Conservation (phyloP, 2,329 filamentous ascomycete species). For the Cercospora citrullina region DNA sequence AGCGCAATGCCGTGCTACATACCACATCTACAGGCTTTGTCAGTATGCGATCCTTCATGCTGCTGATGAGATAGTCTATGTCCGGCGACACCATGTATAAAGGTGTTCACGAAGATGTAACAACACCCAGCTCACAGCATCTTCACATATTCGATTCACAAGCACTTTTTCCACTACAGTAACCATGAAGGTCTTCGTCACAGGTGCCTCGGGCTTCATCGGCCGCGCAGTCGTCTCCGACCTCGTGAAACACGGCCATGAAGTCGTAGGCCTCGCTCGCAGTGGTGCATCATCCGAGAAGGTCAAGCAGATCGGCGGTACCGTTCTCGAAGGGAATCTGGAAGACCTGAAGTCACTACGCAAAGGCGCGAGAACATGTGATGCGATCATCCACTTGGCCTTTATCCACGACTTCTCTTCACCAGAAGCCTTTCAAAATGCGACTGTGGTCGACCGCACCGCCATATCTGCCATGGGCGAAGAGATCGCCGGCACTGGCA, state of each 20-base stretch:
- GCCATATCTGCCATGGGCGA: conserved; percentile 44
- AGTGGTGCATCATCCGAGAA: conserved; percentile 38
- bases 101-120: background rate
- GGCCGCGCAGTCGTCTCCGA: conserved; percentile 42
- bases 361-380: conserved; percentile 42
- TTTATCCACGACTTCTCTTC: conserved; percentile 33
- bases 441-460: conserved; percentile 38
- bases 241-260: conserved; percentile 44
- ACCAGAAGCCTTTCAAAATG: conserved; percentile 29
- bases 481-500: conserved; percentile 39
- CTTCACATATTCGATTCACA: background rate
- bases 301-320: conserved; percentile 43
- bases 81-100: background rate
- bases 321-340: conserved; percentile 46
- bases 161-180: background rate
- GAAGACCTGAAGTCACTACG: conserved; percentile 43
- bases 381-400: conserved; percentile 49
- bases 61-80: background rate
- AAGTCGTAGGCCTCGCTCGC: conserved; percentile 47
- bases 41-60: background rate
- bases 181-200: conserved; percentile 39
- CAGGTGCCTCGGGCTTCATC: conserved; percentile 46
- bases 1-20: background rate
- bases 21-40: background rate
- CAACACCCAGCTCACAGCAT: background rate